These are phyloP conservation scores for Castanospermum australe DNA, from an alignment of 306 rosid species.

Conservation along the genomic window DNA sequence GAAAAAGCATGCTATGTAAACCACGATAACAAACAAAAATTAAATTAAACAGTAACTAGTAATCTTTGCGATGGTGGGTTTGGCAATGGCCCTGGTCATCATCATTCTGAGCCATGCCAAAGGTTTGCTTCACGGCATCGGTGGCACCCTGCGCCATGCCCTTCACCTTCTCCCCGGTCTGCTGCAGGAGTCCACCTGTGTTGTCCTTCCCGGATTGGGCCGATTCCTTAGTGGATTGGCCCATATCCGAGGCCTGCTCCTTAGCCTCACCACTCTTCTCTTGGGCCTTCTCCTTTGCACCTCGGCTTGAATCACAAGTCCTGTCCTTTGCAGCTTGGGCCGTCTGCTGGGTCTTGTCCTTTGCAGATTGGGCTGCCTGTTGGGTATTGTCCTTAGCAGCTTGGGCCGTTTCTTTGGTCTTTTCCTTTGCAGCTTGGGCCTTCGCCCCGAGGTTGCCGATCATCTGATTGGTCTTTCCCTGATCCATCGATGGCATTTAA, in stretches of 20 bases:
- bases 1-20: not conserved
- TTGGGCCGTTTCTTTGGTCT: constrained; percentile 26
- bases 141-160: constrained; percentile 52
- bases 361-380: constrained; percentile 16
- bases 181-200: constrained; percentile 42
- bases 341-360: constrained; percentile 18
- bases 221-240: constrained; percentile 29
- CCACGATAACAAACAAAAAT: not conserved
- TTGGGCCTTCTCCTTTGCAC: constrained; percentile 30
- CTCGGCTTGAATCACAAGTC: constrained; percentile 16
- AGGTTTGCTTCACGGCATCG: constrained; percentile 51
- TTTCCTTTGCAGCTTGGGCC: constrained; percentile 40
- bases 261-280: constrained; percentile 8
- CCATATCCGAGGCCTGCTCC: constrained; percentile 33
- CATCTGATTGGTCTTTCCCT: constrained; percentile 52
- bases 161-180: constrained; percentile 63
- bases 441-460: constrained; percentile 39
- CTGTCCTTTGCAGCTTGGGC: constrained; percentile 35
- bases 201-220: constrained; percentile 38
- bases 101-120: constrained; percentile 48
- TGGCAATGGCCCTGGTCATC: not conserved
- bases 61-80: not conserved
- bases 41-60: not conserved
- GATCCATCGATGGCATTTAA: not conserved
- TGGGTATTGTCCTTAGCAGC: constrained; percentile 31